Percentiles rank a stretch among this genome's conserved stretches.
phyloP scores from a whole-genome alignment of 495 filamentous ascomycete genomes.

The Margaritispora aquatica region DNA sequence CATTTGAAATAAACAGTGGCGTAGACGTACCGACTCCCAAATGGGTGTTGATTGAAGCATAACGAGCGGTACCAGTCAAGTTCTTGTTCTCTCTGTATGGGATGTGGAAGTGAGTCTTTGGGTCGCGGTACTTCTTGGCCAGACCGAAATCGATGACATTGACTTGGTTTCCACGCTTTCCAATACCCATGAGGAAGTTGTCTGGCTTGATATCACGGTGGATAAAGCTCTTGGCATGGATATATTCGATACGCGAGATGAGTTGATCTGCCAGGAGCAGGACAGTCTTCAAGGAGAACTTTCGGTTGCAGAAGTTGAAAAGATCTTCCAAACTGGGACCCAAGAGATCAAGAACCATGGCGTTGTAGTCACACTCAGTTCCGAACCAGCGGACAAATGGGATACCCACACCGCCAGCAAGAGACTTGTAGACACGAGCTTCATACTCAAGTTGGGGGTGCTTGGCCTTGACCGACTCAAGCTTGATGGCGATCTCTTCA shows the following conservation, averaged over 20 bases:
- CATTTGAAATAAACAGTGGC: neutral
- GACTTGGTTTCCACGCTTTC: slow-evolving; percentile 99
- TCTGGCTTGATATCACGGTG: slow-evolving; percentile 99
- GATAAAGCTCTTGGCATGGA: slow-evolving; percentile 99
- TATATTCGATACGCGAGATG: slow-evolving; percentile 99
- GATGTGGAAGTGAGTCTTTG: slow-evolving; percentile 99
- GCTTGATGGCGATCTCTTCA: slow-evolving; percentile 99
- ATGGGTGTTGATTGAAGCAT: slow-evolving; percentile 99
- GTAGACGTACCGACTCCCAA: slow-evolving; percentile 73
- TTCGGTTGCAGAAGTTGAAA: slow-evolving; percentile 99
- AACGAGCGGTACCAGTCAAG: slow-evolving; percentile 96
- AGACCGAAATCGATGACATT: slow-evolving; percentile 99
- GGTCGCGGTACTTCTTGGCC: slow-evolving; percentile 99
- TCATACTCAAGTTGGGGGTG: slow-evolving; percentile 99
- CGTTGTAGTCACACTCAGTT: slow-evolving; percentile 99
- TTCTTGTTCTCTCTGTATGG: slow-evolving; percentile 99
- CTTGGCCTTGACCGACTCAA: slow-evolving; percentile 99
- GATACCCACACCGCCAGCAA: slow-evolving; percentile 97
- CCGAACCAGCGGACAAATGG: slow-evolving; percentile 99
- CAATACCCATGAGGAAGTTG: slow-evolving; percentile 99
- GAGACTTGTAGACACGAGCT: slow-evolving; percentile 98
- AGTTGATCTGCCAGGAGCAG: slow-evolving; percentile 96
- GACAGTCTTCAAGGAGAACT: slow-evolving; percentile 99
- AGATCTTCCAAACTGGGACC: slow-evolving; percentile 97
- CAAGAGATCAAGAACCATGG: slow-evolving; percentile 98